Base-by-base conservation (phyloP, 176 grass and related monocot species). In the Elymus sibiricus region DNA sequence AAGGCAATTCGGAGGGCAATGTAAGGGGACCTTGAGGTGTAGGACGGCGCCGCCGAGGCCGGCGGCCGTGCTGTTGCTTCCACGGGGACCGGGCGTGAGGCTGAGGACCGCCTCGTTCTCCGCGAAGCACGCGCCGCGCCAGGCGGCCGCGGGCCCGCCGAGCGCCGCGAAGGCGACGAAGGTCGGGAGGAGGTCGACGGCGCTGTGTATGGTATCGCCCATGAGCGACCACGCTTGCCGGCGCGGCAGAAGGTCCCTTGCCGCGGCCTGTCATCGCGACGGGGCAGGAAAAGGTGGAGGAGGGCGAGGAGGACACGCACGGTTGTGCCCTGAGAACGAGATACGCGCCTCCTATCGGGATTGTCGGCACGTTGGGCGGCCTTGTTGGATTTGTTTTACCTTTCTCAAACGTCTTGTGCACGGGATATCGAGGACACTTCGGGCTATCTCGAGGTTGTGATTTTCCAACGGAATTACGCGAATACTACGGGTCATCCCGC, bases 161-260 rank as follows among this genome's bases (percentile, higher is more conserved):
- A 93, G 93, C 79, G 65, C 31, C 32, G 89, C 84, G 69, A 90
- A 86, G 82, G 88, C 96, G 19, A 98, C 92, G 76, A 86, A 98
- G 7, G 86, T 92, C 55, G 96, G 96, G 58, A 98, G 91, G 35
- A 98, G 90, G 84, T 98, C 96, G 64, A 98, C 84, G 81, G 96
- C 93, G 90, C 92, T 95, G 86, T 98, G 96, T 4, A 92, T 24
- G 14, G 80, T 82, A 83, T 43, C 64, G 83, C 76, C 85, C 91
- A 91, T 85, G 58, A 95, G 79, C 64, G 92, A 94, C 96, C 95
- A 95, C 69, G 89, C 85, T 5, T 93, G 59, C 70, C 91, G 84
- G 27, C 86, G 92, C 64, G 96, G 96, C 46, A 95, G 90, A 28
- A 95, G 67, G 89, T 95, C 92, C 26, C 83, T 82, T 25, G 90